Evolutionary conservation across 768 basidiomycete genomes (phyloP).

Genomic region (Sistotremastrum suecicum): DNA sequence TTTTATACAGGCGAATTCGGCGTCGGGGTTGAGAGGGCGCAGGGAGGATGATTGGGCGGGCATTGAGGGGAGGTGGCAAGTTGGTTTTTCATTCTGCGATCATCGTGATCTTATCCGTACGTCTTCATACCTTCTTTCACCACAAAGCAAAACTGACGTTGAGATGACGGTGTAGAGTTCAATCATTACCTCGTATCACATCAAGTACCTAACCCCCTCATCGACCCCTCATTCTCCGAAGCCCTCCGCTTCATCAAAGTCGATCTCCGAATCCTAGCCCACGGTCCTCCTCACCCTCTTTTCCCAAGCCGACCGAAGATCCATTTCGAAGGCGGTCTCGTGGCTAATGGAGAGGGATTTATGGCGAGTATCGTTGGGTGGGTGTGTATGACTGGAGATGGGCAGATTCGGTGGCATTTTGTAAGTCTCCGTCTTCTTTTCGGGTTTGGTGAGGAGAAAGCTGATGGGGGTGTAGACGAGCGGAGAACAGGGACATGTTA

Average conservation of each 20-base stretch:
- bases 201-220: constrained; percentile 33
- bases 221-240: constrained; percentile 35
- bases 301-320: constrained; percentile 41
- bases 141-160: too few species aligned
- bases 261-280: constrained; percentile 8
- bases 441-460: constrained; percentile 36
- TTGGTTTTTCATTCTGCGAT: constrained; percentile 56
- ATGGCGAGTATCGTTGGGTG: constrained; percentile 35
- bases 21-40: constrained; percentile 11
- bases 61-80: constrained; percentile 42
- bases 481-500: background rate
- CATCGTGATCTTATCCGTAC: constrained; percentile 50
- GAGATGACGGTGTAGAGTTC: too few species aligned
- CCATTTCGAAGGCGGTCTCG: constrained; percentile 29
- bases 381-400: constrained; percentile 42
- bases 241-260: constrained; percentile 30
- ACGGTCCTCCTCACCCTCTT: constrained; percentile 20
- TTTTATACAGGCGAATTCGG: too few species aligned
- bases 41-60: constrained; percentile 41
- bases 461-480: constrained; percentile 20
- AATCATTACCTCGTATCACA: constrained; percentile 25
- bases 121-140: constrained; percentile 13
- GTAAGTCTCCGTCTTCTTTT: constrained; percentile 26
- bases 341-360: constrained; percentile 16
- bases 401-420: constrained; percentile 48